A percentile compares a stretch with the other conserved stretches of the same genome.
phyloP scores from a whole-genome alignment of 1,284 basidiomycete species.

The Agroathelia rolfsii region DNA sequence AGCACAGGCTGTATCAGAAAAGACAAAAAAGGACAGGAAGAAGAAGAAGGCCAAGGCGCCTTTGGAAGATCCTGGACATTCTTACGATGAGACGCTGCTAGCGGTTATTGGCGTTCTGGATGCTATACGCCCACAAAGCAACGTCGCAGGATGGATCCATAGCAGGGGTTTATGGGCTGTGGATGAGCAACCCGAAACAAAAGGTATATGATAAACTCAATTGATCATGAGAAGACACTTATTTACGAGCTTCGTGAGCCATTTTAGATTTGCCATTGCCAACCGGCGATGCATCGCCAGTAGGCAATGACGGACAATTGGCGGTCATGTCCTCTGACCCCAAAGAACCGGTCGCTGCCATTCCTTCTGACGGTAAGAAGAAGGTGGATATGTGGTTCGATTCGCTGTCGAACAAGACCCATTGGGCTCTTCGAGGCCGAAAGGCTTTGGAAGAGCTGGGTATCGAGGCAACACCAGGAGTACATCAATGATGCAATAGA shows the following conservation, averaged over 20 bases:
- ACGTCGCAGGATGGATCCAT: slow-evolving; percentile 61
- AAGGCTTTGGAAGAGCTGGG: slow-evolving; percentile 35
- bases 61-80: slow-evolving; percentile 12
- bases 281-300: too few species aligned
- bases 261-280: too few species aligned
- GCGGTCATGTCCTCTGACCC: too few species aligned
- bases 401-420: slow-evolving; percentile 26
- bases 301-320: too few species aligned
- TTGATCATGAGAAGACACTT: background rate
- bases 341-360: too few species aligned
- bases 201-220: too few species aligned
- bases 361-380: slow-evolving; percentile 1
- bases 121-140: slow-evolving; percentile 44
- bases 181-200: too few species aligned
- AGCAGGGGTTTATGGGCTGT: slow-evolving; percentile 42
- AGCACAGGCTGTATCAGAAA: slow-evolving; percentile 7
- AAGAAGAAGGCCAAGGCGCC: too few species aligned
- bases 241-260: too few species aligned
- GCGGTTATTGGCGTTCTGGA: slow-evolving; percentile 70
- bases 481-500: too few species aligned
- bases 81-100: slow-evolving; percentile 51
- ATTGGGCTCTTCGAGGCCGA: slow-evolving; percentile 46
- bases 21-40: slow-evolving; percentile 7
- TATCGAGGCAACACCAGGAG: slow-evolving; percentile 36
- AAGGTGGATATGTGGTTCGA: slow-evolving; percentile 45